Percentiles rank a stretch among this genome's conserved stretches.
Conservation (phyloP, 1,284 basidiomycete species). For the Salmacisia buchloeana region DNA sequence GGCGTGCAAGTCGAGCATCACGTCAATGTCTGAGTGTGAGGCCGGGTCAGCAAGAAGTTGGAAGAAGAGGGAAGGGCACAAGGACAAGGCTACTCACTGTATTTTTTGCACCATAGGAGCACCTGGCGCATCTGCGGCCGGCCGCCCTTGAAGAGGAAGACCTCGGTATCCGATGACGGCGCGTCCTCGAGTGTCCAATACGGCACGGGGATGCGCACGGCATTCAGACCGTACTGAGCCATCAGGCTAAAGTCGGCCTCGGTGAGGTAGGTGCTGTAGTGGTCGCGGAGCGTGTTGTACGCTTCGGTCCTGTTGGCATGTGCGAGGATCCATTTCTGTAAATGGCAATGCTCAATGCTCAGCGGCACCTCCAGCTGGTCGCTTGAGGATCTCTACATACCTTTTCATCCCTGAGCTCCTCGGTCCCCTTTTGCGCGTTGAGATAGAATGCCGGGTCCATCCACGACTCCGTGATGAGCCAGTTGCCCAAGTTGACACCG, state of each 20-base stretch:
- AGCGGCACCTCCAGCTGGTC: background rate
- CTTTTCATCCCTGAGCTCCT: background rate
- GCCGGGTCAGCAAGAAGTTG: no score
- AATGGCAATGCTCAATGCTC: background rate
- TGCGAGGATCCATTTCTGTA: background rate
- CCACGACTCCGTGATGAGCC: slow-evolving; percentile 15
- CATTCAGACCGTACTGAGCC: slow-evolving; percentile 47
- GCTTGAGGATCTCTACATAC: no score
- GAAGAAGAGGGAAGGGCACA: no score
- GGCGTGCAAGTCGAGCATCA: slow-evolving; percentile 50
- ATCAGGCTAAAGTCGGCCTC: slow-evolving; percentile 52
- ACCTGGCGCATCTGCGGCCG: slow-evolving; percentile 12
- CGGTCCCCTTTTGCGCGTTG: background rate
- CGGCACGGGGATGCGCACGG: slow-evolving; percentile 32
- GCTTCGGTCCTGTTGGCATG: background rate
- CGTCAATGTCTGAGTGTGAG: slow-evolving; percentile 42
- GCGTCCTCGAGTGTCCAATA: slow-evolving; percentile 10
- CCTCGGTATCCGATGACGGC: background rate
- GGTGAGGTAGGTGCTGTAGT: slow-evolving; percentile 48
- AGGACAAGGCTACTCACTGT: background rate
- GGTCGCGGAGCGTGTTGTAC: slow-evolving; percentile 25
- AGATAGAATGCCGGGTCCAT: no score
- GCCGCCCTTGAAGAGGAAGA: slow-evolving; percentile 10
- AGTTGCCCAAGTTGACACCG: slow-evolving; percentile 17
- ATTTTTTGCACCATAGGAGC: slow-evolving; percentile 15